phyloP scores from a whole-genome alignment of 2,329 filamentous ascomycete species.

The Colletotrichum sp. region DNA sequence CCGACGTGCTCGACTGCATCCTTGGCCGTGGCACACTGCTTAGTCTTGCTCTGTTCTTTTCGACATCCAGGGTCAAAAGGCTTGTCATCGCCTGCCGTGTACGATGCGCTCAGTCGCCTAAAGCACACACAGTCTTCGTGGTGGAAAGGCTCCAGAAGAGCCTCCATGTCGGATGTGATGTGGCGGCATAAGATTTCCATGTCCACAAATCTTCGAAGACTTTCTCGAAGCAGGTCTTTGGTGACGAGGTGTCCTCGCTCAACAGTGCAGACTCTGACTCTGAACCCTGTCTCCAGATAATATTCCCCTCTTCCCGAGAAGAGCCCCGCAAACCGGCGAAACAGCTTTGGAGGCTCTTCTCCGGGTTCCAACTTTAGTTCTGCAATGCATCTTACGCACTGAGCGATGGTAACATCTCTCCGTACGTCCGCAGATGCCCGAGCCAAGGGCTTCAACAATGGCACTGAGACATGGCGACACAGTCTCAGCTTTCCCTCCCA shows the following conservation, averaged over 20 bases:
- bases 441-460: neutral
- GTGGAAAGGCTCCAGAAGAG: neutral
- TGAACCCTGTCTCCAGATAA: neutral
- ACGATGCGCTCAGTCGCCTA: neutral
- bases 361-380: neutral
- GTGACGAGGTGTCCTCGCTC: neutral
- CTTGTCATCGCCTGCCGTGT: neutral
- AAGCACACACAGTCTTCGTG: neutral
- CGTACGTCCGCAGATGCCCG: neutral
- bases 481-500: neutral
- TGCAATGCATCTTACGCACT: neutral
- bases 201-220: neutral
- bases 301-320: neutral
- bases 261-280: neutral
- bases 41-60: neutral
- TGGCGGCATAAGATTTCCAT: neutral
- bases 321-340: neutral
- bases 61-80: neutral
- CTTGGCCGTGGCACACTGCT: neutral
- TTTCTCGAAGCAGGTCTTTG: neutral
- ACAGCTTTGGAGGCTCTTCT: neutral
- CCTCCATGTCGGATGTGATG: neutral
- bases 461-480: neutral
- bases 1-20: neutral
- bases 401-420: neutral